Evolutionary conservation across 2,329 filamentous ascomycete genomes (phyloP).

Genomic region (Aspergillus felis): DNA sequence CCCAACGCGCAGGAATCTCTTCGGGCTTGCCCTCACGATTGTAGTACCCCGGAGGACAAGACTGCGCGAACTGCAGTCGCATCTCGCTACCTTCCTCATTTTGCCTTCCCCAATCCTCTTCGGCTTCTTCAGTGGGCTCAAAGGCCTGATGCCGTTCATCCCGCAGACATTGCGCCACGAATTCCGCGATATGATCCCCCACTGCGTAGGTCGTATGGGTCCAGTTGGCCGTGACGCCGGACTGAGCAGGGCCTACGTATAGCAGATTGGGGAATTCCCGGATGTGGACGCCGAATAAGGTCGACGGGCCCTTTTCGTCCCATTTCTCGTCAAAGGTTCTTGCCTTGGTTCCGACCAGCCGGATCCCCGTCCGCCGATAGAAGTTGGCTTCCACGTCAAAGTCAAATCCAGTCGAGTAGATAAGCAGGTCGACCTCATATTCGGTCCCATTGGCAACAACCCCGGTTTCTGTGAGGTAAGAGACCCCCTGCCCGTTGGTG

Average conservation of each 20-base stretch:
- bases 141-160: not conserved
- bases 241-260: not conserved
- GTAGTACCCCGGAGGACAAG: constrained; percentile 3
- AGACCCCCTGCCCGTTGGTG: constrained; percentile 39
- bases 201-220: not conserved
- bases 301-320: constrained; percentile 1
- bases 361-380: not conserved
- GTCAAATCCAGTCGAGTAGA: constrained; percentile 25
- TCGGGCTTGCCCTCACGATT: constrained; percentile 2
- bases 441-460: constrained; percentile 43
- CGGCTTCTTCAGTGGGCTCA: not conserved
- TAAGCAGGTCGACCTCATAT: constrained; percentile 47
- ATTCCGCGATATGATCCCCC: not conserved
- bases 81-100: not conserved
- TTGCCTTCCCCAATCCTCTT: not conserved
- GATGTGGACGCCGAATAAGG: not conserved
- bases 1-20: not conserved
- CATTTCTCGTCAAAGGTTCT: not conserved
- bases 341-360: not conserved
- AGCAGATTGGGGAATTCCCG: constrained; percentile 5
- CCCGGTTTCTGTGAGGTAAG: constrained; percentile 43
- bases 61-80: not conserved
- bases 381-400: not conserved
- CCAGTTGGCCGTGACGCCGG: constrained; percentile 1
- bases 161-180: not conserved